Evolutionary conservation across 805 yeast species (phyloP).

Genomic region (Ogataea trehalophila): DNA sequence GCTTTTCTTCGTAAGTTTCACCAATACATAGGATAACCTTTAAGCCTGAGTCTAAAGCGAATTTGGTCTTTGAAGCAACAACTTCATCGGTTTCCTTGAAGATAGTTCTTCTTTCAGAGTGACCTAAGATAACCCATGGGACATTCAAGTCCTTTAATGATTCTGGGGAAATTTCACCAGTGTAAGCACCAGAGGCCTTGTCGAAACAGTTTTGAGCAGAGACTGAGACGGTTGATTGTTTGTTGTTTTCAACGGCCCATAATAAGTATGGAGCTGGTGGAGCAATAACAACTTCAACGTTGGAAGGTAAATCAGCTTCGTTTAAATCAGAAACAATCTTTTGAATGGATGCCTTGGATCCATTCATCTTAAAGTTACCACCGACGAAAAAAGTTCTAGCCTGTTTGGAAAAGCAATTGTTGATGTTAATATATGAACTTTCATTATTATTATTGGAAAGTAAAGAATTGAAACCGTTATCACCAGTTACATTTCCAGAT

Average conservation of each 20-base stretch:
- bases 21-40: conserved; percentile 96
- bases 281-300: conserved; percentile 90
- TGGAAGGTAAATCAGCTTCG: conserved; percentile 64
- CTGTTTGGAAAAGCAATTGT: conserved; percentile 8
- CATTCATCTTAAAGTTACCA: conserved; percentile 99
- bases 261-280: conserved; percentile 94
- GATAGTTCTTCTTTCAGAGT: conserved; percentile 96
- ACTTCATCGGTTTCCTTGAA: conserved; percentile 87
- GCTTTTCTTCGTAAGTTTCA: conserved; percentile 94
- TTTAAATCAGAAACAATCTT: conserved; percentile 81
- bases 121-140: conserved; percentile 94
- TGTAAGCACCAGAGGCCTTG: conserved; percentile 93
- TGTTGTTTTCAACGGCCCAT: conserved; percentile 64
- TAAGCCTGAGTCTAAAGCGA: conserved; percentile 85
- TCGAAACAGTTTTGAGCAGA: conserved; percentile 89
- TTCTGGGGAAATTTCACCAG: conserved; percentile 92
- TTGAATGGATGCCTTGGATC: conserved; percentile 80
- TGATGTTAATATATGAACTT: conserved; percentile 11
- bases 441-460: no score
- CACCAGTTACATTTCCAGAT: conserved; percentile 7
- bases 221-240: conserved; percentile 67
- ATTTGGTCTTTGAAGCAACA: conserved; percentile 90
- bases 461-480: neutral
- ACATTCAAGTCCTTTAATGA: conserved; percentile 90
- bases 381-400: conserved; percentile 79